These are phyloP conservation scores for Astragalus glycyphyllos DNA, from an alignment of 306 rosid genomes.

Conservation along the genomic window DNA sequence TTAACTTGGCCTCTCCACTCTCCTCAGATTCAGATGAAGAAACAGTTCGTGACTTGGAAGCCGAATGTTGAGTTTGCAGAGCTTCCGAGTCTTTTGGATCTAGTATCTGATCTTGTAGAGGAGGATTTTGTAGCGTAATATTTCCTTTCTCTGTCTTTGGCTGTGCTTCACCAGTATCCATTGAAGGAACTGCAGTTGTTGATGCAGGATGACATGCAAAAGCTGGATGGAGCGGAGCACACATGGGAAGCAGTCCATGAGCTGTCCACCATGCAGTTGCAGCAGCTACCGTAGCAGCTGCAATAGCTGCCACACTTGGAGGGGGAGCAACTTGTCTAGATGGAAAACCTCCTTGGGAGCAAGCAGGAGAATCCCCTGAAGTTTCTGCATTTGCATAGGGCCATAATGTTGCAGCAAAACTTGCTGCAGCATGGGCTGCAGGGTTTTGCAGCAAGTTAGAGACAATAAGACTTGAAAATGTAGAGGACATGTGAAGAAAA, in stretches of 20 bases:
- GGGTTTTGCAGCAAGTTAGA: slow-evolving; percentile 88
- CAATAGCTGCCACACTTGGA: slow-evolving; percentile 81
- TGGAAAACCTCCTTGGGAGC: slow-evolving; percentile 60
- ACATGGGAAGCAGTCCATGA: slow-evolving; percentile 87
- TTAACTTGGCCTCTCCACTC: slow-evolving; percentile 62
- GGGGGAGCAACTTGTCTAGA: slow-evolving; percentile 62
- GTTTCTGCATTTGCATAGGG: slow-evolving; percentile 66
- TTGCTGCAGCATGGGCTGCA: slow-evolving; percentile 92
- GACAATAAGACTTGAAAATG: slow-evolving; percentile 76
- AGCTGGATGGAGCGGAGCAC: slow-evolving; percentile 75
- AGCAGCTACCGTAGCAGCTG: slow-evolving; percentile 90
- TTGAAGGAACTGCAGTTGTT: slow-evolving; percentile 52
- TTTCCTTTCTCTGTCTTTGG: slow-evolving; percentile 54
- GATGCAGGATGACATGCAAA: slow-evolving; percentile 64
- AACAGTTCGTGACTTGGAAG: slow-evolving; percentile 58
- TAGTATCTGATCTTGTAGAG: slow-evolving; percentile 55
- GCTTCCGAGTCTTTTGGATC: slow-evolving; percentile 61
- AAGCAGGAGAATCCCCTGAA: slow-evolving; percentile 57
- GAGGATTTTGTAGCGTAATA: slow-evolving; percentile 53
- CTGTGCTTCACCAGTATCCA: slow-evolving; percentile 55
- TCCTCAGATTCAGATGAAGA: slow-evolving; percentile 61
- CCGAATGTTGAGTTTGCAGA: slow-evolving; percentile 60
- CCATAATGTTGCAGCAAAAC: slow-evolving; percentile 83
- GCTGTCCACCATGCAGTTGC: slow-evolving; percentile 99
- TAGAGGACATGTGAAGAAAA: slow-evolving; percentile 67